Evolutionary conservation across 2,329 filamentous ascomycete species (phyloP), one percentile per base, ranked within the genome.

Genomic region (Trichoderma afroharzianum): DNA sequence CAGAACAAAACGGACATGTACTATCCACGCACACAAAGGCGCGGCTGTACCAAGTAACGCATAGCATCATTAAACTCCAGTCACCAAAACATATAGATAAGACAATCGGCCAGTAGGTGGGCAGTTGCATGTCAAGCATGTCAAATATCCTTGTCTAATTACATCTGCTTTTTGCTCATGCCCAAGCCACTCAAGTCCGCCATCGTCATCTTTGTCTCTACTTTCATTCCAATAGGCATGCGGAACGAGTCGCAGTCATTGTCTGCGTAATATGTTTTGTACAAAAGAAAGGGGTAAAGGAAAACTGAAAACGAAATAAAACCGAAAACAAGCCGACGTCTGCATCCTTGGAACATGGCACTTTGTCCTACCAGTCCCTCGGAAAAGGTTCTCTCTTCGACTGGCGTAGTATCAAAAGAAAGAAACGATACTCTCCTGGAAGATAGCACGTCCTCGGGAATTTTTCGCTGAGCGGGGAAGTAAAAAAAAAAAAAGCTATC

Each of bases 251-350:
- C 68, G 71, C 75, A 71, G 72, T 73, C 74, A 66, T 72, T 74
- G 72, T 76, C 77, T 78, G 77, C 76, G 77, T 78, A 57, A 70
- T 55, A 79, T 81, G 80, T 78, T 77, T 78, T 77, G 75, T 81
- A 77, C 76, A 80, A 77, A 79, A 76, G 74, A 73, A 68, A 61
- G 59, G 18, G 11, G 18, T n/a, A 26, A 4, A 21, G 36, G 14
- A 47, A 26, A 53, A 47, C 2, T 11, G 15, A 36, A 14, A 62
- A 43, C 24, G 3, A 8, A 62, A 32, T 14, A 32, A 11, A 47
- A 18, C 3, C 39, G 15, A 68, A 9, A 33, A 75, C 73, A 75
- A 71, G 71, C 72, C 69, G 73, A 72, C 75, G 63, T 72, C 73
- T 53, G 62, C 64, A 71, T 74, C 74, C 70, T 70, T 53, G 63